Base-by-base conservation (phyloP, 352 stramenopile genomes). In the Pythium chondricola region DNA sequence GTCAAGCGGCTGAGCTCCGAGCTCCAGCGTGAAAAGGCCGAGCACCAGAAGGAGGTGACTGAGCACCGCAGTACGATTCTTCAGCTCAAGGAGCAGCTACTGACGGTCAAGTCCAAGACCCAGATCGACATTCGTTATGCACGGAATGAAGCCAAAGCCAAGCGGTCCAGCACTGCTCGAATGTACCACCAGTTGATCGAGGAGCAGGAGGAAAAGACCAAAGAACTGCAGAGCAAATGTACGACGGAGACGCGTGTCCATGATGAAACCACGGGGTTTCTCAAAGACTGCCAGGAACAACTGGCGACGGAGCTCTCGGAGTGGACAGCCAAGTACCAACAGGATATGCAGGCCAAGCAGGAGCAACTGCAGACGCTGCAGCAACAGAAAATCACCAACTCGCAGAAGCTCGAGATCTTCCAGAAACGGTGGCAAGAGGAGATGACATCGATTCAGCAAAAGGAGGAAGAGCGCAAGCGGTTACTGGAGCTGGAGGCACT, bases 1-100 rank as follows among this genome's bases (percentile, higher is more conserved):
- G 87, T 95, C 30, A 94, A 93, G 56, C 71, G 79, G 9, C 67
- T 96, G 6, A 87, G 84, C 5, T 61, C 70, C 9, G 85, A 97
- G 44, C 65, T 97, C 13, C 63, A 66, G 14, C 67, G 69, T 0
- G 83, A 95, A 65, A 85, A 88, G 49, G 44, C 61, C 4, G 83
- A 93, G 49, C 81, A 95, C 48, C 68, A 87, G 41, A 82, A 81
- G 18, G 79, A 91, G 43, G 74, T 93, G 14, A 31, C 68, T 0
- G 82, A 93, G 52, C 76, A 89, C 43, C 74, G 79, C 18, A 57
- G 25, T 0, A 69, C 69, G n/a, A 92, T 95, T 49, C 40, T 84
- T 21, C 62, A 75, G 22, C 65, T 95, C 7, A 94, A 95, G 48
- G 76, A 93, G 51, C 73, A 95, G 57, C 77, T 95, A 10, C 59